phyloP scores from a whole-genome alignment of 768 basidiomycete species.

The Boletus sp. region DNA sequence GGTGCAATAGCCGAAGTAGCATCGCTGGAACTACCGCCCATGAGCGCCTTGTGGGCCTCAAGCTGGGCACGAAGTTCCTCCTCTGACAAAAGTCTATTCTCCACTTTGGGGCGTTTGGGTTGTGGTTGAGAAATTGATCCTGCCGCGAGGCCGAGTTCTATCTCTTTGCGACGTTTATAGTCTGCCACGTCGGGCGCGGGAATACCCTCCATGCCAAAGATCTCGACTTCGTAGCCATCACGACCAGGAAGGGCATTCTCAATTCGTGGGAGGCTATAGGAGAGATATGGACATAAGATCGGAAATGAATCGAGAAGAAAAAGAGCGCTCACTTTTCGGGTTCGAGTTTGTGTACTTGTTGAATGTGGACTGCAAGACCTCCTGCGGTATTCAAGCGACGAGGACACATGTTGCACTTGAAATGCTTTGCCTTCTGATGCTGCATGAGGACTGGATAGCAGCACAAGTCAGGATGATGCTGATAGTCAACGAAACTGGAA shows the following conservation, averaged over 20 bases:
- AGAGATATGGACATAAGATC: conserved; percentile 12
- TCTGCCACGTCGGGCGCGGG: conserved; percentile 92
- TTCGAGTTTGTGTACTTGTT: conserved; percentile 99
- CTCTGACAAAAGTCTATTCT: conserved; percentile 75
- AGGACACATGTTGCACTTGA: conserved; percentile 96
- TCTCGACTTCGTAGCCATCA: conserved; percentile 97
- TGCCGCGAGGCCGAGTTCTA: conserved; percentile 82
- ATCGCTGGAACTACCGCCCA: conserved; percentile 58
- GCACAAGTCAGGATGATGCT: background rate
- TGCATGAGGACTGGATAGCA: conserved; percentile 81
- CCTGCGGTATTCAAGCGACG: conserved; percentile 95
- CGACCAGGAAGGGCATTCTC: conserved; percentile 96
- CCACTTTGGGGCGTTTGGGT: conserved; percentile 76
- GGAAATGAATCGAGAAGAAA: background rate
- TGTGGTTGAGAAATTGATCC: conserved; percentile 81
- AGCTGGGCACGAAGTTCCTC: conserved; percentile 84
- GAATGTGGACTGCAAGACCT: conserved; percentile 95
- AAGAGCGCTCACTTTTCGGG: conserved; percentile 58
- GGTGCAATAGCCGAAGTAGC: conserved; percentile 33
- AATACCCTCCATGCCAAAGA: conserved; percentile 99
- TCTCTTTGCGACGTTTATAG: conserved; percentile 94
- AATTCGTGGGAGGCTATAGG: conserved; percentile 71
- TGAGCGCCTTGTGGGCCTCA: conserved; percentile 86
- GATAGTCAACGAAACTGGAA: background rate
- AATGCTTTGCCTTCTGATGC: conserved; percentile 99